Evolutionary conservation across 768 basidiomycete genomes (phyloP).

Genomic region (Rhodotorula paludigena): DNA sequence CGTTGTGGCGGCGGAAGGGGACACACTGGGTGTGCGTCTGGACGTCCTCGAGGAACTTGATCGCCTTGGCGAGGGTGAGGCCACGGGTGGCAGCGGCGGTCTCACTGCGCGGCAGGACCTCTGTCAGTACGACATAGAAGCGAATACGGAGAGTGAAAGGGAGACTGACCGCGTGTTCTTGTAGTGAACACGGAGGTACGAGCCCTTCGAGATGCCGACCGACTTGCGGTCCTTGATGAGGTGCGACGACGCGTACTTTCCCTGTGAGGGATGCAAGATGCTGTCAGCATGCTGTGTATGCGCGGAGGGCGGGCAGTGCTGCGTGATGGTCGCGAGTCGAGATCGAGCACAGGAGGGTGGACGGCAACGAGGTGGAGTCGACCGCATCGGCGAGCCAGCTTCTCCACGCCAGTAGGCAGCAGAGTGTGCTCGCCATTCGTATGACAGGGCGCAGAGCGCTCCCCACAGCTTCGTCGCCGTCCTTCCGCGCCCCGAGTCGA

Average conservation of each 20-base stretch:
- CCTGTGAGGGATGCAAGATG: slow-evolving; percentile 6
- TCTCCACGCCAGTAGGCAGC: too few species aligned
- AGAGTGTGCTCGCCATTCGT: too few species aligned
- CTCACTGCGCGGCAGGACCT: slow-evolving; percentile 51
- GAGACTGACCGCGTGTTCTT: slow-evolving; percentile 73
- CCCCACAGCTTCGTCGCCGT: too few species aligned
- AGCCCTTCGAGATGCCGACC: slow-evolving; percentile 41
- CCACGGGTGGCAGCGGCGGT: slow-evolving; percentile 91
- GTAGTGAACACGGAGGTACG: slow-evolving; percentile 92
- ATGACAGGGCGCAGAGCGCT: too few species aligned
- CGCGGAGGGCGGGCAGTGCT: too few species aligned
- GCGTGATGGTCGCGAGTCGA: too few species aligned
- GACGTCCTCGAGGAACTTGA: slow-evolving; percentile 87
- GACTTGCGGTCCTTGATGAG: slow-evolving; percentile 42
- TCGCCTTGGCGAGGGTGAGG: slow-evolving; percentile 88
- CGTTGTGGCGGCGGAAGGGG: slow-evolving; percentile 91
- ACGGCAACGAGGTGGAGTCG: too few species aligned
- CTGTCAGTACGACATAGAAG: slow-evolving; percentile 47
- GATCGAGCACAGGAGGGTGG: not conserved
- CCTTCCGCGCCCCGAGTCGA: too few species aligned
- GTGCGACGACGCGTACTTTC: slow-evolving; percentile 36
- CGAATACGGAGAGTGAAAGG: not conserved
- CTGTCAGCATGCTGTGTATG: slow-evolving; percentile 2
- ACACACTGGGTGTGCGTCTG: slow-evolving; percentile 94
- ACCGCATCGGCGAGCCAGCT: not conserved